Base-by-base conservation (phyloP, 2,329 filamentous ascomycete species). In the Hymenoscyphus occultus region DNA sequence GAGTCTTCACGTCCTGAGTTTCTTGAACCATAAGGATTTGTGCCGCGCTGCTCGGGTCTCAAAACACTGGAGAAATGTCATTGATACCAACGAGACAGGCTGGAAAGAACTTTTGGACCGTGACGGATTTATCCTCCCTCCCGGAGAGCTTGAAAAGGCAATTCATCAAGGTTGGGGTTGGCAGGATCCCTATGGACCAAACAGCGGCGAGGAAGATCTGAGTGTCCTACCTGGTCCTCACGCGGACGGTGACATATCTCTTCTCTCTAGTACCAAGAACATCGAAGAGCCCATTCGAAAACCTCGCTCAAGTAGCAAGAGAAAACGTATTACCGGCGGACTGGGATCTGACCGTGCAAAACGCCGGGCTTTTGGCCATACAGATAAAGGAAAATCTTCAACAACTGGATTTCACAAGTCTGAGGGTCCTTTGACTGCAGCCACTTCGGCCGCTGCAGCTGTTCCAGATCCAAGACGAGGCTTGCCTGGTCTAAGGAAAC, bases 161-260 rank as follows among this genome's bases (percentile, higher is more conserved):
- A 93, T 98, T 63, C 81, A 83, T 54, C 92, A 98, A 80, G 95
- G 95, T 14, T 99, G 95, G 95, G 95, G 93, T 14, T 99, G 95
- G 93, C 95, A 99, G 76, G 92, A 94, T 74, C 92, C 93, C 0
- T 85, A 87, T 63, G 90, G 90, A 0, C 77, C 83, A 3, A 85
- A 91, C 62, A 92, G 90, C 31, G 92, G 84, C 63, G 95, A 99
- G 77, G 84, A 86, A 65, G 93, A 99, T 74, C 78, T 97, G 59
- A 92, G 91, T 76, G 82, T 75, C 67, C 81, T 69, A 22, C 62
- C 60, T 28, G 61, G 78, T 60, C 76, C 86, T 61, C 83, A 81
- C 4, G 81, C 81, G 5, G 85, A 87, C 68, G 77, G 79, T 2
- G 83, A 87, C 63, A 76, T 84, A 19, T 39, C 39, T 16, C 51